These are phyloP conservation scores for Colletotrichum lini DNA, from an alignment of 2,329 filamentous ascomycete species.

Conservation along the genomic window DNA sequence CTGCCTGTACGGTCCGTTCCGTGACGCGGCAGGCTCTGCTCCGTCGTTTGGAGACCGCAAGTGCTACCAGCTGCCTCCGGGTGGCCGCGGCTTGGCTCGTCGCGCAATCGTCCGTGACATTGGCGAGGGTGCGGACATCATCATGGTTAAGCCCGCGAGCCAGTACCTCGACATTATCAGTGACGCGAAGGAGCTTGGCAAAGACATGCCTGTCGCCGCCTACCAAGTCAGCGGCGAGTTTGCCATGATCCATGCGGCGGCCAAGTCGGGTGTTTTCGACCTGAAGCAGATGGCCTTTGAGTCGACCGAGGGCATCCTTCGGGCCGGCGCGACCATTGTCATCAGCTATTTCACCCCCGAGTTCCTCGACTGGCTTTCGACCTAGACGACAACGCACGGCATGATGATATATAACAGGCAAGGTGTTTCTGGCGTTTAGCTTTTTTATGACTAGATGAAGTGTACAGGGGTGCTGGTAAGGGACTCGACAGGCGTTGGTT, in stretches of 20 bases:
- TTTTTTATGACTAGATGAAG: constrained; percentile 11
- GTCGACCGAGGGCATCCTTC: constrained; percentile 91
- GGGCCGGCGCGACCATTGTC: constrained; percentile 93
- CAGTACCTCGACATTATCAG: constrained; percentile 98
- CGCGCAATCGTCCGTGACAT: constrained; percentile 93
- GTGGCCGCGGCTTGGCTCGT: constrained; percentile 90
- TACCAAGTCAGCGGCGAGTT: constrained; percentile 98
- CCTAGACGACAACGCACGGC: constrained; percentile 48
- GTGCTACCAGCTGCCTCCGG: constrained; percentile 96
- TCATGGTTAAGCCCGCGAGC: constrained; percentile 98
- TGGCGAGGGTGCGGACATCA: constrained; percentile 93
- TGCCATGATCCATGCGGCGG: constrained; percentile 96
- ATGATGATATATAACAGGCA: constrained; percentile 22
- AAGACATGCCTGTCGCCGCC: constrained; percentile 91
- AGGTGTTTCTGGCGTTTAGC: constrained; percentile 34
- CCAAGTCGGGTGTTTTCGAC: constrained; percentile 97
- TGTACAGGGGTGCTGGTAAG: neutral
- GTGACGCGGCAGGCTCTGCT: constrained; percentile 91
- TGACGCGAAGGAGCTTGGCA: constrained; percentile 94
- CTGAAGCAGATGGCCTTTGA: constrained; percentile 96
- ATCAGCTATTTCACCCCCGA: constrained; percentile 95
- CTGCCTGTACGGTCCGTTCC: constrained; percentile 96
- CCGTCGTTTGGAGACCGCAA: constrained; percentile 95
- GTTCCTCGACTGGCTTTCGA: constrained; percentile 77
- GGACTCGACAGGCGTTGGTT: constrained; percentile 25